Base-by-base conservation (phyloP, 208 protist species). In the Phytomonas serpens region DNA sequence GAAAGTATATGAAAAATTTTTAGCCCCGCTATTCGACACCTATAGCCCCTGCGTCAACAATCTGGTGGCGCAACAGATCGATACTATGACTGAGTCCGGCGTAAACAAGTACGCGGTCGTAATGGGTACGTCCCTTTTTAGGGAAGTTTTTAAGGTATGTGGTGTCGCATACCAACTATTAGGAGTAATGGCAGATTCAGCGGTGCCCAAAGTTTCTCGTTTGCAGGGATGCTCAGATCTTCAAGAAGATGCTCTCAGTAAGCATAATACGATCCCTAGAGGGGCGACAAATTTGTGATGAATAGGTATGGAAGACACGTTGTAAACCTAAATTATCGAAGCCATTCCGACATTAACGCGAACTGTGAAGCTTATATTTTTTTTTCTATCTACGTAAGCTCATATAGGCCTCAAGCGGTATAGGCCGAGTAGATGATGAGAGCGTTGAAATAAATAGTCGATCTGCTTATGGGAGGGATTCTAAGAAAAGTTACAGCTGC, bases 41-140 rank as follows among this genome's bases (percentile, higher is more conserved):
- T 91, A 94, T 66, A 70, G 67, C 0, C 87, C 87, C 29, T 38
- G 75, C 7, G 71, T 94, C 27, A 77, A 94, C 64, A 67, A 73
- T 19, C 62, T 89, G 10, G 62, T 92, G 16, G 33, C 82, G 37
- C 78, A 79, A 51, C 80, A 94, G 66, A 75, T 94, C 62, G 67
- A 83, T 47, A 75, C 57, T 16, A 78, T 94, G 29, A 69, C 76
- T 1, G 78, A 81, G 64, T 85, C 67, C 34, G 88, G 86, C 16
- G 29, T 87, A 30, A 79, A 80, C 61, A 77, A 81, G 62, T 89
- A 89, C 70, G 63, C 77, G 23, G 77, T 74, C 14, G 70, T 40
- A 6, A 31, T 81, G 11, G 72, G 66, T n/a, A 29, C 79, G 16
- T 72, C 68, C 23, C 34, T 86, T 42, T 34, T 90, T 38, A 78